Evolutionary conservation across 805 yeast species (phyloP).

Genomic region (Saccharomyces mikatae): DNA sequence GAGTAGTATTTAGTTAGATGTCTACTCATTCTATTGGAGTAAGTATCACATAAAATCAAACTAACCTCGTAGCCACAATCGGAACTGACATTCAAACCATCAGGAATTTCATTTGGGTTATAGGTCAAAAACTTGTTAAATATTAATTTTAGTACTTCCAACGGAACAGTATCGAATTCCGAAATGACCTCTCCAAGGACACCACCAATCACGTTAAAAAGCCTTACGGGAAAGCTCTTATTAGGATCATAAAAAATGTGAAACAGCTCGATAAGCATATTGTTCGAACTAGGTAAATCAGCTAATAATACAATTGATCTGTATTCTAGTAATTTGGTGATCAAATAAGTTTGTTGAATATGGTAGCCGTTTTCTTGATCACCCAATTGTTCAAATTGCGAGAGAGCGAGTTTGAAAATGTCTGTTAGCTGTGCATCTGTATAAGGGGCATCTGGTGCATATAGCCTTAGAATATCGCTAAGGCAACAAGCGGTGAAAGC

Average conservation of each 20-base stretch:
- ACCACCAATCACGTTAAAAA: constrained; percentile 59
- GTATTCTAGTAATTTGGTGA: constrained; percentile 66
- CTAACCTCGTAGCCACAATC: constrained; percentile 62
- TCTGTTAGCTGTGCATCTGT: constrained; percentile 52
- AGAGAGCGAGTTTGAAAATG: constrained; percentile 58
- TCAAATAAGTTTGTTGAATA: constrained; percentile 52
- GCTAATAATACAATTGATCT: constrained; percentile 66
- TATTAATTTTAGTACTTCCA: constrained; percentile 50
- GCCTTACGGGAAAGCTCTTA: constrained; percentile 39
- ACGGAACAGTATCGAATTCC: constrained; percentile 61
- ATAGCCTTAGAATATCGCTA: constrained; percentile 65
- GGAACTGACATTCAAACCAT: constrained; percentile 23
- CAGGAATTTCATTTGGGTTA: constrained; percentile 22
- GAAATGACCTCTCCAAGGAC: constrained; percentile 67
- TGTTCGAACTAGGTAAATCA: constrained; percentile 58
- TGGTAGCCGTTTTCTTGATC: constrained; percentile 54
- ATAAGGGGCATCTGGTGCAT: constrained; percentile 88
- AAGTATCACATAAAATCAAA: constrained; percentile 56
- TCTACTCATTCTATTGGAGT: constrained; percentile 66
- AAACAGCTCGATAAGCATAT: constrained; percentile 49
- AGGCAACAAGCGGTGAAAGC: constrained; percentile 65
- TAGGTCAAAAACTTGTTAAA: constrained; percentile 51
- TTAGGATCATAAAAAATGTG: constrained; percentile 49
- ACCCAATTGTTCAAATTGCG: constrained; percentile 49
- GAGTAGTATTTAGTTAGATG: constrained; percentile 72